A percentile compares a stretch with the other conserved stretches of the same genome.
Evolutionary conservation across 2,329 filamentous ascomycete genomes (phyloP).

Genomic region (Trichoderma semiorbis): DNA sequence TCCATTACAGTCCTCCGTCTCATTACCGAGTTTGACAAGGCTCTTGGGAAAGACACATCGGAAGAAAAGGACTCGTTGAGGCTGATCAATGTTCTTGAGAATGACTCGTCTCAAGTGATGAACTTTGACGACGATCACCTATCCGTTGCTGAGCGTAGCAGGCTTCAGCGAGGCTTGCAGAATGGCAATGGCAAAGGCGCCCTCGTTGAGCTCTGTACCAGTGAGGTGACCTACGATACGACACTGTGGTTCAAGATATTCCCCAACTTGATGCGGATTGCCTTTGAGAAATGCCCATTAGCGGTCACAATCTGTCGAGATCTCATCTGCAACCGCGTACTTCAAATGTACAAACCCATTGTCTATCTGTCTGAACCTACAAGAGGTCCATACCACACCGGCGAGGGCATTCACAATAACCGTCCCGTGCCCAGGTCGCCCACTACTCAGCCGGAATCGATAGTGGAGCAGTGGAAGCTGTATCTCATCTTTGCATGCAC

Average conservation of each 20-base stretch:
- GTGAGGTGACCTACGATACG: constrained; percentile 90
- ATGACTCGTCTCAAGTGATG: constrained; percentile 83
- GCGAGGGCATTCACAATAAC: constrained; percentile 45
- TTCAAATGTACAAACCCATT: constrained; percentile 89
- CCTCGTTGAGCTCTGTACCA: constrained; percentile 89
- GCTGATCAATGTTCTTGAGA: constrained; percentile 89
- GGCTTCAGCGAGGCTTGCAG: constrained; percentile 84
- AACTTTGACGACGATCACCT: constrained; percentile 89
- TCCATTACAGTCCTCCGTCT: constrained; percentile 89
- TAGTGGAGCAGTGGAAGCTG: constrained; percentile 96
- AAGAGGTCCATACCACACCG: constrained; percentile 61
- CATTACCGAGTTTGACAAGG: constrained; percentile 89
- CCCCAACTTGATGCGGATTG: constrained; percentile 86
- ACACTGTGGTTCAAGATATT: constrained; percentile 98
- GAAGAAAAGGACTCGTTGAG: constrained; percentile 63
- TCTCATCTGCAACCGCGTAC: constrained; percentile 84
- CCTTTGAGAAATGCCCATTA: constrained; percentile 86
- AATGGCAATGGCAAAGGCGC: constrained; percentile 81
- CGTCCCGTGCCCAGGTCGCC: constrained; percentile 52
- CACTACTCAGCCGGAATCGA: constrained; percentile 74
- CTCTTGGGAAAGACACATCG: constrained; percentile 65
- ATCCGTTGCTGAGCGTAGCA: constrained; percentile 86
- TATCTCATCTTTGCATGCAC: constrained; percentile 97
- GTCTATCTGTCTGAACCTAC: constrained; percentile 72
- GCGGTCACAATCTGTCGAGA: constrained; percentile 88